Evolutionary conservation across 2,329 filamentous ascomycete species (phyloP).

Genomic region (Cladosporium sp.): DNA sequence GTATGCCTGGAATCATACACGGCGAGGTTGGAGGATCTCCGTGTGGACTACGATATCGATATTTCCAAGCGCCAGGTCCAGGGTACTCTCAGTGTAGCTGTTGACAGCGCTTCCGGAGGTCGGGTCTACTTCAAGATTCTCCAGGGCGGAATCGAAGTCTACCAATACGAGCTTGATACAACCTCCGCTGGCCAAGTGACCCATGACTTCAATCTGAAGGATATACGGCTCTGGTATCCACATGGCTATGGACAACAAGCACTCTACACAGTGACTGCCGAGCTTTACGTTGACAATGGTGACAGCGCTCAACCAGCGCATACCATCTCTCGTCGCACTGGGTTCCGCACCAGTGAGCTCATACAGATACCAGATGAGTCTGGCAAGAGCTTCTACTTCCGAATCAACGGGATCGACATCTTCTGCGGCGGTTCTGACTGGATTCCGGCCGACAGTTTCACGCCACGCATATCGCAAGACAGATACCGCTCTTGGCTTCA

Average conservation of each 20-base stretch:
- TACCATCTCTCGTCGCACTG: conserved; percentile 57
- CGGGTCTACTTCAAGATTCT: conserved; percentile 35
- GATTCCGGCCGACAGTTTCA: conserved; percentile 79
- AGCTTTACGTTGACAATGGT: conserved; percentile 32
- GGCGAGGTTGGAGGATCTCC: conserved; percentile 62
- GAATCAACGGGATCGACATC: conserved; percentile 69
- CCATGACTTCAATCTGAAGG: conserved; percentile 41
- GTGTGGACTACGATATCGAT: conserved; percentile 58
- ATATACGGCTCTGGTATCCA: conserved; percentile 74
- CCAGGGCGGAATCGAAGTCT: conserved; percentile 33
- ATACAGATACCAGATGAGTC: conserved; percentile 48
- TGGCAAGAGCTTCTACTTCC: conserved; percentile 74
- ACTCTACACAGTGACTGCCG: conserved; percentile 65
- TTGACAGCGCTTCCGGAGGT: conserved; percentile 37
- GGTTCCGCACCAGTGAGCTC: conserved; percentile 57
- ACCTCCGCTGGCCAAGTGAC: conserved; percentile 33
- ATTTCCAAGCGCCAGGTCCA: conserved; percentile 55
- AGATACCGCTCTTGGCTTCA: conserved; percentile 71
- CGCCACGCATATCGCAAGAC: conserved; percentile 62
- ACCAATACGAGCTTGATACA: conserved; percentile 34
- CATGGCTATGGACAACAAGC: conserved; percentile 70
- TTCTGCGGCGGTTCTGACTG: conserved; percentile 82
- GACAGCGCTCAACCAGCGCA: conserved; percentile 44
- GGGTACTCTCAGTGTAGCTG: conserved; percentile 51
- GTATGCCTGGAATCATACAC: conserved; percentile 68